Base-by-base conservation (phyloP, 805 yeast genomes). In the Monosporozyma aquatica region DNA sequence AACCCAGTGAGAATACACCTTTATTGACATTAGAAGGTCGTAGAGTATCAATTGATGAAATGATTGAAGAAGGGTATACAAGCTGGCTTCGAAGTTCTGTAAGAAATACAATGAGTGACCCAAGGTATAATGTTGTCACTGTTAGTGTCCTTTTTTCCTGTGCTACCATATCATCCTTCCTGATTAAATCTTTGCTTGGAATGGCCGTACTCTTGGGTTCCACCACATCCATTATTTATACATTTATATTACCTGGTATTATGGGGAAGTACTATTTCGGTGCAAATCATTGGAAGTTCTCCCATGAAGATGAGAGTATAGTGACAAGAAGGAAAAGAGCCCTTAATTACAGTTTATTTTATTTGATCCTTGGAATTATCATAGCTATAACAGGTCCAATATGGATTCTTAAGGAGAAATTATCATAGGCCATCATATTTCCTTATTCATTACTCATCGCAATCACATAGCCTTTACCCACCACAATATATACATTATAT, bases 171-270 rank as follows among this genome's bases (percentile, higher is more conserved):
- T 59, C 76, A 10, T 85, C 92, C 0, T 58, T 78, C 1, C 58
- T 74, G 8, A 71, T 82, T 6, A 65, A 69, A 1, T 78, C 85
- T 0, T 75, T 82, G 55, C 87, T 80, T 42, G 70, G 75, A 27
- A 81, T 82, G 4, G 61, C 82, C 37, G 76, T 89, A 2, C 63
- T 82, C 41, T 86, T 82, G 13, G 92, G 92, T 2, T 80, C 87
- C 6, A 82, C 90, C 0, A 89, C 89, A 0, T 82, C 89, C 6
- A 82, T 87, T 0, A 66, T 84, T 21, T 82, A 82, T 40, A 77
- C 86, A 25, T 82, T 82, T 58, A 80, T 81, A 7, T 65, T 82
- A 36, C 92, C 92, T 0, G 90, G 92, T 0, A 63, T 78, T 45
- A 82, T 82, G 58, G 89, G 89, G 0, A 82, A 65, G 43, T 40